These are phyloP conservation scores for Orobanche coerulescens DNA, from an alignment of 257 asterid species.

Conservation along the genomic window DNA sequence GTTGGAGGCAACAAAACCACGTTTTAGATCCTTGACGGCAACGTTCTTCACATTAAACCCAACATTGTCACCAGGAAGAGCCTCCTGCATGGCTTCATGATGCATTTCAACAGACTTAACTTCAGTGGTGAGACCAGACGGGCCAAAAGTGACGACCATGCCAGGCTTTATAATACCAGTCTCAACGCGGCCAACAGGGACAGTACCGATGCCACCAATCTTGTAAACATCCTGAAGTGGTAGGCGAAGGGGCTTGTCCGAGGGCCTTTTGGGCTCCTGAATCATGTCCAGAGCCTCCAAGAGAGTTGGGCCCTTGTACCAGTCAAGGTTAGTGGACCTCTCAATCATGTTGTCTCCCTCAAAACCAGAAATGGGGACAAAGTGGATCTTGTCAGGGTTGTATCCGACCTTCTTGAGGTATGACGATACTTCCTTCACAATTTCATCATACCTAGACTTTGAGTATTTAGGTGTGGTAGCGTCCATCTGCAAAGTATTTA, in stretches of 20 bases:
- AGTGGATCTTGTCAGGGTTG: slow-evolving; percentile 68
- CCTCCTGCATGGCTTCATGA: slow-evolving; percentile 58
- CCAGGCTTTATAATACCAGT: too few species aligned
- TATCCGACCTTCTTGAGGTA: slow-evolving; percentile 82
- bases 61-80: too few species aligned
- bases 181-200: too few species aligned
- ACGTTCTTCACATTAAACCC: too few species aligned
- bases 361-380: slow-evolving; percentile 66
- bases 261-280: slow-evolving; percentile 67
- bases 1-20: too few species aligned
- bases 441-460: slow-evolving; percentile 68
- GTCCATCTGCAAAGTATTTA: slow-evolving; percentile 64
- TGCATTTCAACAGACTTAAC: slow-evolving; percentile 83
- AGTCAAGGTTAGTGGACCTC: slow-evolving; percentile 72
- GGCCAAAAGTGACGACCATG: slow-evolving; percentile 64
- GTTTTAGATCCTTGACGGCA: too few species aligned
- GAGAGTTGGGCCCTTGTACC: slow-evolving; percentile 89
- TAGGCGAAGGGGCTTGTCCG: slow-evolving; percentile 75
- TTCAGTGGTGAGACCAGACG: slow-evolving; percentile 68
- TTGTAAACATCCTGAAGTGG: slow-evolving; percentile 81
- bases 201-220: slow-evolving; percentile 69
- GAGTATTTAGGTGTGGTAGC: slow-evolving; percentile 84
- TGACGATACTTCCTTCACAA: slow-evolving; percentile 67
- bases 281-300: slow-evolving; percentile 67
- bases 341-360: too few species aligned